phyloP scores from a whole-genome alignment of 2,329 filamentous ascomycete genomes.

The Clarireedia homoeocarpa region DNA sequence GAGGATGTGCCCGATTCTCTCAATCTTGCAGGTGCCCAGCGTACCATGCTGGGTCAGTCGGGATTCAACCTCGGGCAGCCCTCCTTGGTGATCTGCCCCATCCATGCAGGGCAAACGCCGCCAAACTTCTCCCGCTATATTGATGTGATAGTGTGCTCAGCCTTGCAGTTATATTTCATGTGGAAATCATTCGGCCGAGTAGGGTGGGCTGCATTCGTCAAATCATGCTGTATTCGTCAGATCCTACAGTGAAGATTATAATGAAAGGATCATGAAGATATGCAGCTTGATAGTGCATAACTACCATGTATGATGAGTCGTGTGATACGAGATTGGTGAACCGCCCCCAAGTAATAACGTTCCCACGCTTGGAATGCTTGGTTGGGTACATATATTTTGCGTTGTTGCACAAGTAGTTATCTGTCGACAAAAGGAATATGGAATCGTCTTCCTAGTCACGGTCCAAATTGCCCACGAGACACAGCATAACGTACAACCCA shows the following conservation, averaged over 20 bases:
- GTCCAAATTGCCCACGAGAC: constrained; percentile 4
- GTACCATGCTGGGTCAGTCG: neutral
- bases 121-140: neutral
- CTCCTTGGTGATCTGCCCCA: neutral
- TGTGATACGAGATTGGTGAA: constrained; percentile 15
- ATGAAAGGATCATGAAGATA: neutral
- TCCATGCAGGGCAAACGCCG: neutral
- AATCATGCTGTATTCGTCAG: neutral
- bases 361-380: neutral
- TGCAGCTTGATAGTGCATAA: neutral
- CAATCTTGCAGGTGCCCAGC: neutral
- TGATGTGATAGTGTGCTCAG: constrained; percentile 4
- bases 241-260: neutral
- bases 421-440: neutral
- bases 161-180: constrained; percentile 1
- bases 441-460: neutral
- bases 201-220: neutral
- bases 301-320: constrained; percentile 14
- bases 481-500: constrained; percentile 2
- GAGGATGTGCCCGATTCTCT: neutral
- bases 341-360: constrained; percentile 5
- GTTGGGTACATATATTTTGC: neutral
- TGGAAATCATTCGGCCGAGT: constrained; percentile 6
- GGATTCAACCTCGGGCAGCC: neutral
- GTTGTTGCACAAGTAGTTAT: neutral